Evolutionary conservation across 805 yeast species (phyloP), one percentile per base, ranked within the genome.

Genomic region (Saccharomycopsis sp.): DNA sequence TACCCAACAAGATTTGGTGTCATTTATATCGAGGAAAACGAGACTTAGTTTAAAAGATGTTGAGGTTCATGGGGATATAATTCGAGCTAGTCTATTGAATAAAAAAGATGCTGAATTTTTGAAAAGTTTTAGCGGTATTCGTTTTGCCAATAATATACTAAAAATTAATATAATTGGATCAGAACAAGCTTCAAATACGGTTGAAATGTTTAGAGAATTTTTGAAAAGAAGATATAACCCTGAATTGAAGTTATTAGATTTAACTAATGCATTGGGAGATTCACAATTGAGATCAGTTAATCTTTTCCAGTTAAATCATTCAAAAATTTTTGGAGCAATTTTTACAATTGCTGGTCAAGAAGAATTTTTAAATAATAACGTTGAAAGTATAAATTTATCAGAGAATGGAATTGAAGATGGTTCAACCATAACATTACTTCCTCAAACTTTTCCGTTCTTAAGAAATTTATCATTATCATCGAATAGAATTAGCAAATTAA

Each of bases 271-370:
- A 57, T 72, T 74, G 45, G 70, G 70, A 32, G 97, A 86, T 58
- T 81, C 74, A 24, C 67, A 63, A 8, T 66, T 90, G 33, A 64
- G 61, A 9, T 64, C 71, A 16, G 72, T 71, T 49, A 95, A 95
- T 0, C 67, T 86, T 42, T 79, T 88, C 50, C 72, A 75, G 13
- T 65, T 79, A 3, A 65, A 74, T 13, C 62, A 77, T 8, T 72
- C 89, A 11, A 93, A 90, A 61, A 81, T 88, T 73, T 87, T 90
- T 60, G 83, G 87, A 8, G 97, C 97, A 1, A 64, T 93, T 52
- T 77, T 90, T 83, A 85, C 82, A 58, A 63, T 90, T 6, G 95
- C 95, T 1, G 63, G 67, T 3, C 75, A 75, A 43, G 77, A 75
- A 22, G 59, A 60, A 1, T 56, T 58, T 27, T 55, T 64, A 20